Percentiles rank a stretch among this genome's conserved stretches.
These are phyloP conservation scores for Papiliotrema nemorosa DNA, from an alignment of 1,284 basidiomycete genomes.

Conservation along the genomic window DNA sequence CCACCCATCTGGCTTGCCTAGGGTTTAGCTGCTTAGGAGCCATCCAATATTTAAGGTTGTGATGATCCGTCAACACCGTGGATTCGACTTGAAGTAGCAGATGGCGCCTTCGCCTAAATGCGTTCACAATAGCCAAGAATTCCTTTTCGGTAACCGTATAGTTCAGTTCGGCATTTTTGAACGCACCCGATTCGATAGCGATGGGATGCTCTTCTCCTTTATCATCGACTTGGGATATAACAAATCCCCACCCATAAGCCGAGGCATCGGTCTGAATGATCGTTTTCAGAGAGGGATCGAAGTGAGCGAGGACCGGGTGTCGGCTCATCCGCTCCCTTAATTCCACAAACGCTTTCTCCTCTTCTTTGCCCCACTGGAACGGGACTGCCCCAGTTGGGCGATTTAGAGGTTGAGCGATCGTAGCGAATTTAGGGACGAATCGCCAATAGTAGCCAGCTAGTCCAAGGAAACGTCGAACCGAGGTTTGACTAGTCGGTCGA, in stretches of 20 bases:
- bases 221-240: constrained; percentile 34
- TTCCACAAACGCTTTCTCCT: constrained; percentile 44
- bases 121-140: constrained; percentile 51
- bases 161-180: constrained; percentile 49
- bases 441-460: constrained; percentile 51
- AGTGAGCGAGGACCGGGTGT: constrained; percentile 48
- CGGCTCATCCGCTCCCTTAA: constrained; percentile 33
- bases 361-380: constrained; percentile 7
- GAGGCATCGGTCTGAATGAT: constrained; percentile 45
- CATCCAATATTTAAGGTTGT: constrained; percentile 53
- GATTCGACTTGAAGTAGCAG: constrained; percentile 41
- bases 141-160: constrained; percentile 56
- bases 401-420: constrained; percentile 40
- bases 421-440: constrained; percentile 51
- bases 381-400: constrained; percentile 13
- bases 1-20: constrained; percentile 51
- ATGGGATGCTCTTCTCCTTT: constrained; percentile 42
- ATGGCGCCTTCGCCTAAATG: constrained; percentile 50
- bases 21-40: constrained; percentile 45
- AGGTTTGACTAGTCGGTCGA: constrained; percentile 34
- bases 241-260: constrained; percentile 30
- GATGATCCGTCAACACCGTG: constrained; percentile 52
- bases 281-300: constrained; percentile 30
- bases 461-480: constrained; percentile 49
- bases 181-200: constrained; percentile 41